Conservation (phyloP, 2,329 filamentous ascomycete species). For the Zymoseptoria pseudotritici region DNA sequence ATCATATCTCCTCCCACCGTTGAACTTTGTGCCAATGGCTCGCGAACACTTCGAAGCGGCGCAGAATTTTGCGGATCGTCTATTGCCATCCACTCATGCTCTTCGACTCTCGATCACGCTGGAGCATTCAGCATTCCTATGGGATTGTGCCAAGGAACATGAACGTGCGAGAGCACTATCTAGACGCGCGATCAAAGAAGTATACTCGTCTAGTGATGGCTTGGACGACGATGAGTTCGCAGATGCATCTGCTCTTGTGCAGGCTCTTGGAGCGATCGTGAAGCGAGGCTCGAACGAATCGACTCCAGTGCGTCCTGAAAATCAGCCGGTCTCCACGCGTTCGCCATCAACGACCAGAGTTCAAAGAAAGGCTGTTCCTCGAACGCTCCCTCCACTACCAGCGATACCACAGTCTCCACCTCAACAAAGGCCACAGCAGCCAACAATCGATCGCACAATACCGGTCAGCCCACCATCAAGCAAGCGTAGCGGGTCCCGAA, state of each 20-base stretch:
- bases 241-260: slow-evolving; percentile 82
- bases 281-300: slow-evolving; percentile 52
- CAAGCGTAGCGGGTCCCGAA: neutral
- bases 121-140: slow-evolving; percentile 87
- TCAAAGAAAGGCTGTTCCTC: slow-evolving; percentile 1
- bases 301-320: slow-evolving; percentile 18
- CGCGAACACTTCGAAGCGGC: slow-evolving; percentile 75
- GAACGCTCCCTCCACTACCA: neutral
- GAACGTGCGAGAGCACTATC: slow-evolving; percentile 70
- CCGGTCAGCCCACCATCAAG: slow-evolving; percentile 21
- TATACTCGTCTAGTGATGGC: slow-evolving; percentile 82
- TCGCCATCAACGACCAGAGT: slow-evolving; percentile 3
- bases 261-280: slow-evolving; percentile 80
- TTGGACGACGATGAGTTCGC: slow-evolving; percentile 95
- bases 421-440: neutral
- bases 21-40: slow-evolving; percentile 78
- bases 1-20: slow-evolving; percentile 70
- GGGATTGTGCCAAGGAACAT: slow-evolving; percentile 81
- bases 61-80: slow-evolving; percentile 61
- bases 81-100: slow-evolving; percentile 83
- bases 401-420: neutral
- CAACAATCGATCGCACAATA: slow-evolving; percentile 26
- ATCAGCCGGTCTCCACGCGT: neutral
- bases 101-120: slow-evolving; percentile 82
- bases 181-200: slow-evolving; percentile 75